Evolutionary conservation across 345 rosid genomes (phyloP), one percentile per base, ranked within the genome.

Genomic region (Sisymbrium irio): DNA sequence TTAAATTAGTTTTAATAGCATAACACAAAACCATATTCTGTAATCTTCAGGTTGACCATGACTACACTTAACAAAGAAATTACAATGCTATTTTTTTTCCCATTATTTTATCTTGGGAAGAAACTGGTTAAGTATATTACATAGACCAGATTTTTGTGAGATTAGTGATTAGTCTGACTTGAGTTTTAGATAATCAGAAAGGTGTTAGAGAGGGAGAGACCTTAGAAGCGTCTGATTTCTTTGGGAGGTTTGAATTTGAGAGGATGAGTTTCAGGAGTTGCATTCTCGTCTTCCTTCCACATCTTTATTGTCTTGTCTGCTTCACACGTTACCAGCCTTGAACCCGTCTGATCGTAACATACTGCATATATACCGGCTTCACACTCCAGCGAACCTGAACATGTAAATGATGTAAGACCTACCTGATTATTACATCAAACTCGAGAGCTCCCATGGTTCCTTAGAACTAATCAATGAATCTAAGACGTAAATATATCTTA

Each of bases 201-300:
- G 58, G 57, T 20, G 20, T 13, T 22, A 14, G 37, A 7, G 42
- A 33, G 35, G 20, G 45, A 40, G 56, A 40, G 39, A 5, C 11
- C 13, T 76, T 85, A 90, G 82, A 82, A 89, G 70, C 97, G 87
- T 7, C 92, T 83, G 44, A 92, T 84, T 4, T 88, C 98, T 82
- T 79, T 95, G 7, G 97, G 97, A 20, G 97, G 96, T 83, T 70
- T 89, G 79, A 83, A 95, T 78, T 86, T 87, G 64, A 95, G 76
- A 61, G 98, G 97, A 84, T 95, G 94, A 25, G 94, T 92, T 77
- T 92, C 93, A 9, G 89, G 88, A 57, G 97, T 90, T 18, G 98
- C 97, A 28, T 36, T 81, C 55, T 90, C 96, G 18, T 95, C 97
- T 83, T 92, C 94, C 72, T 86, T 95, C 99, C 97, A 95, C 92